phyloP scores from a whole-genome alignment of 305 asterid species.

The Solanum hybrid region DNA sequence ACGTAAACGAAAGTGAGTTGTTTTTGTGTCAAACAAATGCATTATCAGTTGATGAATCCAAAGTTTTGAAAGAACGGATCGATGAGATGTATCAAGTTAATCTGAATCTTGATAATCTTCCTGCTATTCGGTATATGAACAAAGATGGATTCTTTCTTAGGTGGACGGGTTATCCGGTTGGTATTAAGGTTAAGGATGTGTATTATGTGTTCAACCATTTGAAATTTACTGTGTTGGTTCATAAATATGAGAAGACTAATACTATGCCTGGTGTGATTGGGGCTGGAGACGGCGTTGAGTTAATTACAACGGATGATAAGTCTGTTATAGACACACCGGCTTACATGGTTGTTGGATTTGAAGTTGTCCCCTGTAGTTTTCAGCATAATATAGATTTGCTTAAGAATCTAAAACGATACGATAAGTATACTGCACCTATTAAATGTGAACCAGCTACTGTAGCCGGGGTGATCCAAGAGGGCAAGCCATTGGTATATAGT shows the following conservation, averaged over 20 bases:
- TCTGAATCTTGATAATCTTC: slow-evolving; percentile 32
- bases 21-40: slow-evolving; percentile 18
- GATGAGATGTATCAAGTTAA: slow-evolving; percentile 31
- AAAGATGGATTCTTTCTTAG: slow-evolving; percentile 19
- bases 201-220: slow-evolving; percentile 22
- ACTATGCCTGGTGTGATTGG: slow-evolving; percentile 18
- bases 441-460: slow-evolving; percentile 19
- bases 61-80: slow-evolving; percentile 22
- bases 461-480: slow-evolving; percentile 14
- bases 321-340: slow-evolving; percentile 4
- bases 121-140: slow-evolving; percentile 18
- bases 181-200: slow-evolving; percentile 11
- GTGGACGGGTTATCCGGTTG: slow-evolving; percentile 34
- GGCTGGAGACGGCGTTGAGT: slow-evolving; percentile 15
- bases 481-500: slow-evolving; percentile 14
- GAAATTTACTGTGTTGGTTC: slow-evolving; percentile 23
- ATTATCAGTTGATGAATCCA: slow-evolving; percentile 12
- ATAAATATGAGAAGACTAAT: slow-evolving; percentile 10
- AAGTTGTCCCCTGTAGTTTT: slow-evolving; percentile 24
- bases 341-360: slow-evolving; percentile 30
- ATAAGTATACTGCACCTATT: slow-evolving; percentile 13
- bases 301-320: slow-evolving; percentile 8
- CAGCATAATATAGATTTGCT: slow-evolving; percentile 14
- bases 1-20: slow-evolving; percentile 15
- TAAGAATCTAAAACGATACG: slow-evolving; percentile 4